phyloP scores from a whole-genome alignment of 140 eudicot genomes.

The Cichorium intybus region DNA sequence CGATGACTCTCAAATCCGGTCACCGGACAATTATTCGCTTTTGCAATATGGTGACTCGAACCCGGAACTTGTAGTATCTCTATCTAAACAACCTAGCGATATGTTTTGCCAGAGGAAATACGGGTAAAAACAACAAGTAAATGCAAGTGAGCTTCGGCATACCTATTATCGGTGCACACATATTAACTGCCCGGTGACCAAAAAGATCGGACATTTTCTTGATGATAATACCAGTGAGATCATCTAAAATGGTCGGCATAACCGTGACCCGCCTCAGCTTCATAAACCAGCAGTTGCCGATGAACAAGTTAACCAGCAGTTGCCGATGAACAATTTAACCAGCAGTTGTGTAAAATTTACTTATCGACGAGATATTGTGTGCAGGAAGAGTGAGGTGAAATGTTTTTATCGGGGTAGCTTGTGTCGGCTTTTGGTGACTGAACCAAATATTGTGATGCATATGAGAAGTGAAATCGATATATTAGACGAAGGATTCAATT shows the following conservation, averaged over 20 bases:
- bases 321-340: constrained; percentile 22
- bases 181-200: constrained; percentile 61
- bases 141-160: constrained; percentile 67
- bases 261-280: constrained; percentile 60
- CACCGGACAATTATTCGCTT: constrained; percentile 27
- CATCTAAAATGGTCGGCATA: constrained; percentile 76
- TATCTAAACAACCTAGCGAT: constrained; percentile 53
- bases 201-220: constrained; percentile 65
- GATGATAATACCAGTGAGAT: constrained; percentile 70
- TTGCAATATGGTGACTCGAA: neutral
- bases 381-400: constrained; percentile 55
- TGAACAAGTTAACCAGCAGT: constrained; percentile 20
- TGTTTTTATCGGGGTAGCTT: neutral
- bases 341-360: neutral
- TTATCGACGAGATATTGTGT: neutral
- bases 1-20: constrained; percentile 45
- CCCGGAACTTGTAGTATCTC: constrained; percentile 13
- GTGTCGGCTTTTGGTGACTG: constrained; percentile 3
- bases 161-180: constrained; percentile 69
- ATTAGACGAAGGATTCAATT: constrained; percentile 33
- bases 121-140: constrained; percentile 86
- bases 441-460: constrained; percentile 18
- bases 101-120: constrained; percentile 87
- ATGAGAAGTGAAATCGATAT: constrained; percentile 28
- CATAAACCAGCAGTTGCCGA: constrained; percentile 7